A percentile compares a stretch with the other conserved stretches of the same genome.
Evolutionary conservation across 495 filamentous ascomycete genomes (phyloP).

Genomic region (Trypethelium eluteriae): DNA sequence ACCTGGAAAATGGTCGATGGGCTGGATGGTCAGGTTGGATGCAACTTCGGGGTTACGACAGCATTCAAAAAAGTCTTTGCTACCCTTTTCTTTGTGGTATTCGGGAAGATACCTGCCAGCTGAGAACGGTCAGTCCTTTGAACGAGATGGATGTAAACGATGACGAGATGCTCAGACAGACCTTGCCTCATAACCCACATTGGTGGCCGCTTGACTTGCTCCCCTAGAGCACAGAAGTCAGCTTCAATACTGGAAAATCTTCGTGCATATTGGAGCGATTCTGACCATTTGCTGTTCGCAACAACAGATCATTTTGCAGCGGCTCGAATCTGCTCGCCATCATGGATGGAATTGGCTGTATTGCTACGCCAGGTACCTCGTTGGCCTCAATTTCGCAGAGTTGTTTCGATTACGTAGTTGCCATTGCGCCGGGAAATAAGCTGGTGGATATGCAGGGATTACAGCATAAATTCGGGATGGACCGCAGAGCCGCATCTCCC

Average conservation of each 20-base stretch:
- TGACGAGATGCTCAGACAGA: constrained; percentile 32
- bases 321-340: constrained; percentile 54
- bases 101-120: constrained; percentile 96
- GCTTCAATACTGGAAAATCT: constrained; percentile 12
- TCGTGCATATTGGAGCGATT: constrained; percentile 5
- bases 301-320: constrained; percentile 80
- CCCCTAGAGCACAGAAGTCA: constrained; percentile 49
- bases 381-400: neutral
- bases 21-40: constrained; percentile 84
- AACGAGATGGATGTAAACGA: neutral
- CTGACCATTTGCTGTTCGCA: constrained; percentile 81
- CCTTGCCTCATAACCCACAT: constrained; percentile 99
- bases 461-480: neutral
- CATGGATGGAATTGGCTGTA: neutral
- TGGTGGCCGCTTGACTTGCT: constrained; percentile 82
- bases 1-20: constrained; percentile 80
- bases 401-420: neutral
- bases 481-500: constrained; percentile 1
- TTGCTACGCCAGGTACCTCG: neutral
- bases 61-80: constrained; percentile 90
- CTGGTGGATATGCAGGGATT: neutral
- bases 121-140: constrained; percentile 31
- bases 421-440: neutral
- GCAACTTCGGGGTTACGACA: constrained; percentile 89
- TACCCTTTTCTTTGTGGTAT: constrained; percentile 88